These are phyloP conservation scores for Rhodotorula kratochvilovae DNA, from an alignment of 768 basidiomycete species.

Conservation along the genomic window DNA sequence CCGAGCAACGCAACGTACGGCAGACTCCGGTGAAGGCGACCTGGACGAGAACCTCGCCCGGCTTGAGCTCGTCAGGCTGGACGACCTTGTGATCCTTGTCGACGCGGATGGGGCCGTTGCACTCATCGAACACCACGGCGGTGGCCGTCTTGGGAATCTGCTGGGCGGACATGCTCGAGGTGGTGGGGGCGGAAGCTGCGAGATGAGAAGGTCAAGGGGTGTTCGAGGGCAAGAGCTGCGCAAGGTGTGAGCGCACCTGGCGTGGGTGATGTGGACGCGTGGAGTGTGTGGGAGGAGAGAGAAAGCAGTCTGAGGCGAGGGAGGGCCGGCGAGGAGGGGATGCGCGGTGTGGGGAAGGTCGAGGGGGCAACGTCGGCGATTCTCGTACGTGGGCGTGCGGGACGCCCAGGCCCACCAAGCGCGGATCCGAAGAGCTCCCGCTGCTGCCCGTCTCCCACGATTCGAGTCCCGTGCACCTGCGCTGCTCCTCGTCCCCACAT, in stretches of 20 bases:
- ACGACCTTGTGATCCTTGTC: constrained; percentile 36
- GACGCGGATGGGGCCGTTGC: constrained; percentile 28
- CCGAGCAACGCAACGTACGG: not conserved
- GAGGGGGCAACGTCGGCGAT: no score
- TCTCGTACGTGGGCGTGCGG: no score
- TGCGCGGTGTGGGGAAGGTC: not conserved
- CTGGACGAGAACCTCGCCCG: constrained; percentile 38
- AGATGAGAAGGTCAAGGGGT: no score
- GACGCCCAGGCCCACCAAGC: no score
- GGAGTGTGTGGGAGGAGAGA: not conserved
- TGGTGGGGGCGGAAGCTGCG: no score
- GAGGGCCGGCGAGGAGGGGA: not conserved
- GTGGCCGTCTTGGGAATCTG: constrained; percentile 5
- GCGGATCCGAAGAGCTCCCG: no score
- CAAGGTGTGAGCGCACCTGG: no score
- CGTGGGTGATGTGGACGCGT: not conserved
- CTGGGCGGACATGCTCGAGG: not conserved
- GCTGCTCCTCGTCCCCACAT: no score
- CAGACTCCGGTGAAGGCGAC: constrained; percentile 26
- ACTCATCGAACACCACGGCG: constrained; percentile 18
- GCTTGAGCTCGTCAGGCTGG: constrained; percentile 39
- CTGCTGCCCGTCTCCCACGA: no score
- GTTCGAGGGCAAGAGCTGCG: not conserved
- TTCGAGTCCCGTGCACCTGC: no score
- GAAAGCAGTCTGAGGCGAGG: not conserved